Evolutionary conservation across 2,329 filamentous ascomycete species (phyloP).

Genomic region (Dryadomyces quercivorus): DNA sequence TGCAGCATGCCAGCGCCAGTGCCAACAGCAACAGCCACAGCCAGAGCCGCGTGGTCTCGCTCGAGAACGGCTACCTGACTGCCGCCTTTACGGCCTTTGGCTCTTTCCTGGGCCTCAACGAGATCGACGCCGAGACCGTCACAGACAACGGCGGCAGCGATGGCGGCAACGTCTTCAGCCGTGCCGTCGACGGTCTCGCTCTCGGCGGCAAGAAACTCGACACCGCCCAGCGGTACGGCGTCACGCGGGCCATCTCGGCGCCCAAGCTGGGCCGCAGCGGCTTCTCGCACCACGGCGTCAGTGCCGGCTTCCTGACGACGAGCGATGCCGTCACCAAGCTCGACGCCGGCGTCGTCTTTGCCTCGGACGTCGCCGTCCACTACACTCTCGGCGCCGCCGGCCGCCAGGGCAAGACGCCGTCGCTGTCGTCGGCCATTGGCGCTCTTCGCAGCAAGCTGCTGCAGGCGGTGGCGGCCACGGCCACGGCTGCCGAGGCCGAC

Average conservation of each 20-base stretch:
- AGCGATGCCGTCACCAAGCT: conserved; percentile 33
- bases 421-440: conserved; percentile 42
- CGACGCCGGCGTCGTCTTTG: conserved; percentile 37
- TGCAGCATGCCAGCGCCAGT: conserved; percentile 21
- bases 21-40: conserved; percentile 6
- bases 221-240: conserved; percentile 40
- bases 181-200: conserved; percentile 43
- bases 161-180: conserved; percentile 35
- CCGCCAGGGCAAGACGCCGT: conserved; percentile 31
- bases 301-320: conserved; percentile 45
- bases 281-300: conserved; percentile 40
- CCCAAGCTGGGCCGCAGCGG: conserved; percentile 29
- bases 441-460: conserved; percentile 41
- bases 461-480: conserved; percentile 27
- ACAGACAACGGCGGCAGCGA: conserved; percentile 35
- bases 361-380: conserved; percentile 38
- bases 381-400: conserved; percentile 40
- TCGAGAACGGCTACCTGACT: conserved; percentile 49
- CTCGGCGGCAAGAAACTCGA: conserved; percentile 44
- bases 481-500: conserved; percentile 16
- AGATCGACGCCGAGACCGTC: conserved; percentile 44
- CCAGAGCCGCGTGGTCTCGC: conserved; percentile 25
- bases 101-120: conserved; percentile 47
- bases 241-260: conserved; percentile 46
- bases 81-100: conserved; percentile 49